A percentile compares a stretch with the other conserved stretches of the same genome.
Conservation (phyloP, 768 basidiomycete genomes). For the Baorangia bicolor region DNA sequence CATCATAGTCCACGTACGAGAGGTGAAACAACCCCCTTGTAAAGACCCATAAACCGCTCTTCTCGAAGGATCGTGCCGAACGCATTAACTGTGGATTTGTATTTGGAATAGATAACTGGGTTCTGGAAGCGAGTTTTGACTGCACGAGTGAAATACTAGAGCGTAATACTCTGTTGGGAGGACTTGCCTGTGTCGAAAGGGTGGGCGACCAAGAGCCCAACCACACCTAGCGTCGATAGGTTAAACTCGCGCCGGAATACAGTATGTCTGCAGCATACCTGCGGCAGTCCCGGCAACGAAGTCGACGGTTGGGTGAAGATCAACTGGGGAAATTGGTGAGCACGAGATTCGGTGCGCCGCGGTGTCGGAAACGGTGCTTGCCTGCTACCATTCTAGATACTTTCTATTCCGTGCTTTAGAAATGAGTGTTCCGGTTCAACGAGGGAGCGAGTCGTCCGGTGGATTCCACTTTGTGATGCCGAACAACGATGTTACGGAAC, state of each 20-base stretch:
- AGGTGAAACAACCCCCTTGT: conserved; percentile 78
- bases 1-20: conserved; percentile 47
- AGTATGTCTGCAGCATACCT: conserved; percentile 29
- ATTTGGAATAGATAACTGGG: conserved; percentile 53
- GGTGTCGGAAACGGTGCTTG: background rate
- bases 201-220: conserved; percentile 67
- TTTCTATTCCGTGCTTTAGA: background rate
- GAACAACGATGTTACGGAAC: too few species aligned
- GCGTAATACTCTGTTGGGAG: background rate
- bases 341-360: background rate
- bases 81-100: conserved; percentile 64
- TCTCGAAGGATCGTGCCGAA: conserved; percentile 66
- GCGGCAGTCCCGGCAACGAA: conserved; percentile 78
- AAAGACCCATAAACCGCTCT: conserved; percentile 66
- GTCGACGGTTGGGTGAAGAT: conserved; percentile 65
- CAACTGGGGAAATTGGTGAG: conserved; percentile 14
- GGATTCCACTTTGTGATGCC: background rate
- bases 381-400: conserved; percentile 23
- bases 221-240: conserved; percentile 43
- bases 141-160: conserved; percentile 22
- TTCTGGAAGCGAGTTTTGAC: conserved; percentile 84
- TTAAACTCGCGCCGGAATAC: background rate
- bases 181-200: conserved; percentile 70
- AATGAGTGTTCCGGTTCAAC: background rate
- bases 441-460: background rate